These are phyloP conservation scores for Flaveria floridana DNA, from an alignment of 140 eudicot species.

Conservation along the genomic window DNA sequence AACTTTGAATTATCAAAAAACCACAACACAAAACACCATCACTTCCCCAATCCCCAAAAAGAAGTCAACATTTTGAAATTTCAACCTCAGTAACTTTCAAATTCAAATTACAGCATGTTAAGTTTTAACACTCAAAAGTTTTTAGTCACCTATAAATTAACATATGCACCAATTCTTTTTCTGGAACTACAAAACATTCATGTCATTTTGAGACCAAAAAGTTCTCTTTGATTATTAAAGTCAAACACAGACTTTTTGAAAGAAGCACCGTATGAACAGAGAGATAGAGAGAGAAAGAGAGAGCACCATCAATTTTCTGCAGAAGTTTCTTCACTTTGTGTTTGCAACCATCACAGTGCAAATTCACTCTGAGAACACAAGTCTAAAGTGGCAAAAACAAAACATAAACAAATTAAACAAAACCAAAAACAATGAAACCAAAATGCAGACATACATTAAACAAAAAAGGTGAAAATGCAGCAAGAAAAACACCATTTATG, in stretches of 20 bases:
- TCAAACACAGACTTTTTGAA: slow-evolving; percentile 24
- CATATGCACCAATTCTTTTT: background rate
- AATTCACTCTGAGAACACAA: slow-evolving; percentile 43
- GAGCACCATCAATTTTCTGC: slow-evolving; percentile 52
- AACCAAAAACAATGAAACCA: background rate
- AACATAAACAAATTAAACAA: slow-evolving; percentile 14
- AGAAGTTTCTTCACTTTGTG: slow-evolving; percentile 61
- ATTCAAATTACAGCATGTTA: background rate
- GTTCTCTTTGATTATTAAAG: slow-evolving; percentile 25
- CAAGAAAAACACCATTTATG: slow-evolving; percentile 15
- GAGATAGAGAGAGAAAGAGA: slow-evolving; percentile 17
- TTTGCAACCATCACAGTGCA: slow-evolving; percentile 63
- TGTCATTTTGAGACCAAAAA: slow-evolving; percentile 29
- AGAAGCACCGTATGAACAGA: slow-evolving; percentile 1
- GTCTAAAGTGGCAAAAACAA: slow-evolving; percentile 37
- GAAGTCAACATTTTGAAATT: slow-evolving; percentile 8
- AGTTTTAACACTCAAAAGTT: no score
- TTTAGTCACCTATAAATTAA: background rate
- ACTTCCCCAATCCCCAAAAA: slow-evolving; percentile 31
- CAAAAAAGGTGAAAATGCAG: slow-evolving; percentile 21
- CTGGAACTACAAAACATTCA: slow-evolving; percentile 24
- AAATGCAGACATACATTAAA: slow-evolving; percentile 7
- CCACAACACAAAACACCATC: slow-evolving; percentile 27
- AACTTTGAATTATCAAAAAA: slow-evolving; percentile 25
- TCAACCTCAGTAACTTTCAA: slow-evolving; percentile 14